Conservation (phyloP, 2,329 filamentous ascomycete species). For the Exophiala bonariae region DNA sequence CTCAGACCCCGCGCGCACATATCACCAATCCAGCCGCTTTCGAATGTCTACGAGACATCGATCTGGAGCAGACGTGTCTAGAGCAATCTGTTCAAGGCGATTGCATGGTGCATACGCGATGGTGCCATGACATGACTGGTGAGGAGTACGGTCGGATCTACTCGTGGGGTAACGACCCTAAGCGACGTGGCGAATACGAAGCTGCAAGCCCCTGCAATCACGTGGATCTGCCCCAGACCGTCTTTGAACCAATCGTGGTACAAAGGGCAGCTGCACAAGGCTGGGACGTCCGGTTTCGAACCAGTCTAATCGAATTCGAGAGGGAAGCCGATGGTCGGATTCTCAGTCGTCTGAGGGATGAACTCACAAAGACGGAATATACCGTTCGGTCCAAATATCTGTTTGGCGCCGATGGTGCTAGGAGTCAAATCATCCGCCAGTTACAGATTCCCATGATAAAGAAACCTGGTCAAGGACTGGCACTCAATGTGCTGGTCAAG, state of each 20-base stretch:
- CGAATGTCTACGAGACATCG: slow-evolving; percentile 47
- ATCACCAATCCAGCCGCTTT: slow-evolving; percentile 29
- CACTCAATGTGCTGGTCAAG: slow-evolving; percentile 51
- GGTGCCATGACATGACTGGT: slow-evolving; percentile 46
- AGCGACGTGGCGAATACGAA: slow-evolving; percentile 39
- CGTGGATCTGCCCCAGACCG: slow-evolving; percentile 45
- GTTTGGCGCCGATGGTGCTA: slow-evolving; percentile 59
- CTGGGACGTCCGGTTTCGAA: slow-evolving; percentile 43
- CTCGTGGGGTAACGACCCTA: slow-evolving; percentile 45
- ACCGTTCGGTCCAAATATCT: slow-evolving; percentile 49
- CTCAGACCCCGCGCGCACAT: slow-evolving; percentile 28
- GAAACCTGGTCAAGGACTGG: slow-evolving; percentile 49
- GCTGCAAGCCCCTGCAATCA: slow-evolving; percentile 42
- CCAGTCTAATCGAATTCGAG: slow-evolving; percentile 34
- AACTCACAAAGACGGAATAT: slow-evolving; percentile 34
- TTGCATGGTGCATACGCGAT: slow-evolving; percentile 43
- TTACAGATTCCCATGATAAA: slow-evolving; percentile 48
- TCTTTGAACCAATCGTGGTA: slow-evolving; percentile 45
- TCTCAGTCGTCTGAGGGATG: slow-evolving; percentile 38
- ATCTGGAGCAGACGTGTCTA: slow-evolving; percentile 39
- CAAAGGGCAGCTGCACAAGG: slow-evolving; percentile 37
- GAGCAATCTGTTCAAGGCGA: slow-evolving; percentile 34
- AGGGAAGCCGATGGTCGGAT: slow-evolving; percentile 33
- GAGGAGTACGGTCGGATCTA: slow-evolving; percentile 45
- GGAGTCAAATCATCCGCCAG: slow-evolving; percentile 48